A percentile compares a stretch with the other conserved stretches of the same genome.
These are phyloP conservation scores for baker's yeast (Saccharomyces cerevisiae) DNA, from an alignment of 805 yeast species.

Conservation along the genomic window DNA sequence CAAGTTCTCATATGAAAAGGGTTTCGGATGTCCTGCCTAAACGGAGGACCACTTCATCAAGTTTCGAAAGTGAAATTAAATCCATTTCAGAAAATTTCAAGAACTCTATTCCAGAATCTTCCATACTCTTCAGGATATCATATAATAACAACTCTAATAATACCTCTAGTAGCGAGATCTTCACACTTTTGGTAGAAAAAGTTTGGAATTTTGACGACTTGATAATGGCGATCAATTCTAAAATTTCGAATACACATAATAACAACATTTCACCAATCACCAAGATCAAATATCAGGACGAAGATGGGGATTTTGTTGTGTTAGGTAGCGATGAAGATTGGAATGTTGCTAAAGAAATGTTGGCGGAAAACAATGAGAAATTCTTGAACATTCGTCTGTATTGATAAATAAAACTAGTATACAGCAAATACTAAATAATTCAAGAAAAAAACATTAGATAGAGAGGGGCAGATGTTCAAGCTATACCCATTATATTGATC, in stretches of 20 bases:
- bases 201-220: conserved; percentile 45
- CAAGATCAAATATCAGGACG: conserved; percentile 77
- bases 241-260: conserved; percentile 46
- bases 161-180: conserved; percentile 36
- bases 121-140: conserved; percentile 34
- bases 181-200: conserved; percentile 56
- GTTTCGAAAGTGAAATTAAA: conserved; percentile 30
- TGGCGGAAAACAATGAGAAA: conserved; percentile 43
- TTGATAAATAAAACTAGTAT: not conserved
- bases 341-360: conserved; percentile 71
- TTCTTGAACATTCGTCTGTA: conserved; percentile 32
- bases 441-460: not conserved
- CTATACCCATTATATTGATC: not conserved
- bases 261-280: conserved; percentile 14
- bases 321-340: conserved; percentile 85
- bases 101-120: conserved; percentile 32
- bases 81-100: conserved; percentile 36
- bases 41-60: conserved; percentile 15
- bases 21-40: conserved; percentile 26
- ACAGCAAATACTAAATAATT: not conserved
- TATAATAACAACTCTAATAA: conserved; percentile 22
- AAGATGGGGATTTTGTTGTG: conserved; percentile 88
- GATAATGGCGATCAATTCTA: conserved; percentile 48
- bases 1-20: conserved; percentile 19
- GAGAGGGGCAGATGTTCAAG: not conserved